phyloP scores from a whole-genome alignment of 169 alveolate genomes.

The Plasmodium malariae region DNA sequence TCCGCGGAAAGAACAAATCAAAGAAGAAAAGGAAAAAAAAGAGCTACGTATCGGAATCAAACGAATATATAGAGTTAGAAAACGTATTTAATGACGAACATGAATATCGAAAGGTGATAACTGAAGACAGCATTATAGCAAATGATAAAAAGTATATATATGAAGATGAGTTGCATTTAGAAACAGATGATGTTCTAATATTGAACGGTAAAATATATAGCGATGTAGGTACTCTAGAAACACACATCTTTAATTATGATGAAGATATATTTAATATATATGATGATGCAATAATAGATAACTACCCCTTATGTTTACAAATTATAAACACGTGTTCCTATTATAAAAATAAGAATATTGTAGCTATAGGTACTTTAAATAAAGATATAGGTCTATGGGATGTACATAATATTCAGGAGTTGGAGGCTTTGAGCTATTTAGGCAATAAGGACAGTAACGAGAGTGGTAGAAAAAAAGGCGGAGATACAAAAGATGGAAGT shows the following conservation, averaged over 20 bases:
- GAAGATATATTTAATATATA: constrained; percentile 50
- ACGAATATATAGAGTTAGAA: neutral
- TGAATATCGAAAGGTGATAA: constrained; percentile 21
- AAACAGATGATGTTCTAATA: constrained; percentile 27
- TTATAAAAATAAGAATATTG: constrained; percentile 17
- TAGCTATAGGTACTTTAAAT: constrained; percentile 59
- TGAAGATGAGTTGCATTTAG: constrained; percentile 59
- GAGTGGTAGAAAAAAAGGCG: neutral
- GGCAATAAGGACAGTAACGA: neutral
- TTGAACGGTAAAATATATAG: constrained; percentile 48
- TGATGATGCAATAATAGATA: constrained; percentile 61
- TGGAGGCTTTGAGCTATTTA: constrained; percentile 50
- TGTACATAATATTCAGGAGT: constrained; percentile 13
- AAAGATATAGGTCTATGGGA: constrained; percentile 51
- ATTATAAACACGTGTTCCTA: neutral
- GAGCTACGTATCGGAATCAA: neutral
- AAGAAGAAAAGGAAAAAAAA: constrained; percentile 4
- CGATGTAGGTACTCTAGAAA: constrained; percentile 62
- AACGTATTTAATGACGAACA: constrained; percentile 29
- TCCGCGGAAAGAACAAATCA: neutral
- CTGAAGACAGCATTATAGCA: constrained; percentile 16
- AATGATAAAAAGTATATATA: constrained; percentile 27
- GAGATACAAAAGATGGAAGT: neutral
- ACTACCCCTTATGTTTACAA: constrained; percentile 44
- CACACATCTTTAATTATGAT: constrained; percentile 53